These are phyloP conservation scores for Chondrus crispus DNA, from an alignment of 23 red algal species.

Conservation along the genomic window DNA sequence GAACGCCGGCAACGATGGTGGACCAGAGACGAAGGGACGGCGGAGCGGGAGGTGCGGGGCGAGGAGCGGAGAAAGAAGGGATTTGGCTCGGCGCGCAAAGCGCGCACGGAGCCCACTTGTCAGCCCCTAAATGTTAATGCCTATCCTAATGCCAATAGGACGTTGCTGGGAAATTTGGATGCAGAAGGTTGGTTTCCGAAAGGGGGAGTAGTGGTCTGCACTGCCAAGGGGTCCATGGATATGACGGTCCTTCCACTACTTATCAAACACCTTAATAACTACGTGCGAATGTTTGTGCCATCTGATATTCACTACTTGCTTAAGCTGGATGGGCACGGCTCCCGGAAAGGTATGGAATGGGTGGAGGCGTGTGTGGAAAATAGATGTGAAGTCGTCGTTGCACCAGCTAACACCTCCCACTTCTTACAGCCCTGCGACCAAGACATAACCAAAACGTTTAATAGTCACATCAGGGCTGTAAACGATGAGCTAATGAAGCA, in stretches of 20 bases:
- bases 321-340: neutral
- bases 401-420: neutral
- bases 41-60: no score
- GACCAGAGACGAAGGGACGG: no score
- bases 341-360: conserved; percentile 6
- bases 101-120: no score
- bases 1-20: no score
- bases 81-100: no score
- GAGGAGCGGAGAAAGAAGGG: no score
- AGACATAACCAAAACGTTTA: neutral
- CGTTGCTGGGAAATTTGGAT: no score
- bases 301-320: neutral
- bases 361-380: neutral
- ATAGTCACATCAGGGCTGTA: neutral
- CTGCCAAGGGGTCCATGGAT: conserved; percentile 14
- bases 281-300: neutral
- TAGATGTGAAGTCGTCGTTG: neutral
- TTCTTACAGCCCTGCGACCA: neutral
- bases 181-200: neutral
- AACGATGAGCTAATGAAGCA: neutral
- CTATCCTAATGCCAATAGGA: no score
- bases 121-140: no score
- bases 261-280: neutral
- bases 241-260: neutral
- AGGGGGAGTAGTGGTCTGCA: neutral